Percentiles rank a stretch among this genome's conserved stretches.
These are phyloP conservation scores for Leishmania aethiopica DNA, from an alignment of 208 protist genomes.

Conservation along the genomic window DNA sequence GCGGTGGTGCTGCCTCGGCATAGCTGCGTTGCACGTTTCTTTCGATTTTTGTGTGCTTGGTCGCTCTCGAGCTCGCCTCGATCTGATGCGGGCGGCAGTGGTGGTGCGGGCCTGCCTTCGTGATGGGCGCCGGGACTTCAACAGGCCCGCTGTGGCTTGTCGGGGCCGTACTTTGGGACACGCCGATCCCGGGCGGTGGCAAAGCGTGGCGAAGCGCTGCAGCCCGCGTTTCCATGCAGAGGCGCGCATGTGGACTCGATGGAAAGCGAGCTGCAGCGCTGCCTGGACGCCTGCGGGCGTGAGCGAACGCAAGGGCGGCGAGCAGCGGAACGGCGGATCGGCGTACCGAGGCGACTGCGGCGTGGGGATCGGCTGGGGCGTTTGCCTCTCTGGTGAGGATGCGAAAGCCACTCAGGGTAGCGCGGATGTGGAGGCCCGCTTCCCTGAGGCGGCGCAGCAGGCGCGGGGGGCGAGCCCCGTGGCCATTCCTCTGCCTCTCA, in stretches of 20 bases:
- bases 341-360: not conserved
- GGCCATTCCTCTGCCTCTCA: too few relatives aligned
- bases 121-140: not conserved
- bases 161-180: conserved; percentile 11
- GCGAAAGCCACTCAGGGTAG: not conserved
- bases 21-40: not conserved
- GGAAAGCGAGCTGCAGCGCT: too few relatives aligned
- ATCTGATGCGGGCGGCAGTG: not conserved
- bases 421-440: too few relatives aligned
- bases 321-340: not conserved
- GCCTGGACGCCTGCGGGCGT: too few relatives aligned
- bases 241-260: too few relatives aligned
- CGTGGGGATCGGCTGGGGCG: not conserved
- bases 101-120: not conserved
- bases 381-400: not conserved
- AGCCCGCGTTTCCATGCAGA: not conserved
- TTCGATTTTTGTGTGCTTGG: not conserved
- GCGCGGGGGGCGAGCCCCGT: too few relatives aligned
- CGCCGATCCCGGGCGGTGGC: not conserved
- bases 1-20: not conserved
- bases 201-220: not conserved
- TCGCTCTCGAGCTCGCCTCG: not conserved
- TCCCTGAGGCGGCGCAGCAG: too few relatives aligned
- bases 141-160: conserved; percentile 1
- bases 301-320: not conserved